Conservation (phyloP, 345 rosid species). For the Brassica incana region DNA sequence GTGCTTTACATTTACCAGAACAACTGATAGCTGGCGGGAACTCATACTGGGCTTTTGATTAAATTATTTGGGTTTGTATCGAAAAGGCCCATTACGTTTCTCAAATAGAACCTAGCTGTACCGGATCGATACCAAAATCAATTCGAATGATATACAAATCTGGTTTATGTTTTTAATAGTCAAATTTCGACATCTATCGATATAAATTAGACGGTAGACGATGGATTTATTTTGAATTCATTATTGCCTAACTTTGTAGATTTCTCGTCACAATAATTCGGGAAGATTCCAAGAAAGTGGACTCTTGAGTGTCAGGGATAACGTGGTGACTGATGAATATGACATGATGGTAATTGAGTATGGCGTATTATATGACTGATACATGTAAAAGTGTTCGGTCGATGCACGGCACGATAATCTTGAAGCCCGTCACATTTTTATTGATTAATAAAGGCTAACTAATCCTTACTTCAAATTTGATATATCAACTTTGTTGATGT, state of each 20-base stretch:
- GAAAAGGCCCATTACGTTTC: neutral
- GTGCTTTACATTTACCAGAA: neutral
- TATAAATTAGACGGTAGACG: neutral
- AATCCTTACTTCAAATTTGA: neutral
- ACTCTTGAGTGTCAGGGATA: neutral
- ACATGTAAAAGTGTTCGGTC: slow-evolving; percentile 24
- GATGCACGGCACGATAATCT: slow-evolving; percentile 24
- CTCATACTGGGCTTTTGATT: neutral
- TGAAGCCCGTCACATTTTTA: neutral
- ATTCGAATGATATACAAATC: neutral
- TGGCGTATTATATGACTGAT: slow-evolving; percentile 5
- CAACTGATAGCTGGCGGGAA: neutral
- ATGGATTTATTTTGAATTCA: neutral
- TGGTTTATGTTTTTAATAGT: neutral
- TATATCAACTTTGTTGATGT: neutral
- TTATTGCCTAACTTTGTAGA: neutral
- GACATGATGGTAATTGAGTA: neutral
- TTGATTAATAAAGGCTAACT: neutral
- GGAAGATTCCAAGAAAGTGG: slow-evolving; percentile 15
- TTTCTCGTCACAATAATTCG: neutral
- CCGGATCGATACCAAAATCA: neutral
- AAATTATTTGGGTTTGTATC: neutral
- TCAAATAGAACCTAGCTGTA: neutral
- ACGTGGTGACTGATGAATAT: neutral
- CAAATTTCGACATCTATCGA: neutral